phyloP scores from a whole-genome alignment of 352 stramenopile species.

The Pythium pyrilobum region DNA sequence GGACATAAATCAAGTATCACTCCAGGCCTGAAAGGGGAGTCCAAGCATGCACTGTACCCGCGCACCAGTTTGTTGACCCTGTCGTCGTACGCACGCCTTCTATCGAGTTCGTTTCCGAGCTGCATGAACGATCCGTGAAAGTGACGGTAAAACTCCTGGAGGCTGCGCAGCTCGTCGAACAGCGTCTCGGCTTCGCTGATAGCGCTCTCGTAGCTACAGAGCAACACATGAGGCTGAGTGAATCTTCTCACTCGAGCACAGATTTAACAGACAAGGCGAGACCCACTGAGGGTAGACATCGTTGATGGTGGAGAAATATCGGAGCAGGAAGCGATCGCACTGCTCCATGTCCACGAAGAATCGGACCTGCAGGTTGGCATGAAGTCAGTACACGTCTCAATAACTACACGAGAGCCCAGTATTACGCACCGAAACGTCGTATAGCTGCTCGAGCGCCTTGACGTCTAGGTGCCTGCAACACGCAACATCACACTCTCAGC shows the following conservation, averaged over 20 bases:
- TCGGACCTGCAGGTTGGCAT: slow-evolving; percentile 37
- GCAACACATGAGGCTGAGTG: background rate
- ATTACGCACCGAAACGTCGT: slow-evolving; percentile 34
- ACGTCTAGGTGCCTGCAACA: slow-evolving; percentile 22
- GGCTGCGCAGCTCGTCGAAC: slow-evolving; percentile 70
- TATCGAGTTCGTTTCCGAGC: slow-evolving; percentile 46
- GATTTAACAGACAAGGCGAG: background rate
- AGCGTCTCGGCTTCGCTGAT: slow-evolving; percentile 65
- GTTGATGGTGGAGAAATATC: slow-evolving; percentile 83
- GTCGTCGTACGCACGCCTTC: slow-evolving; percentile 47
- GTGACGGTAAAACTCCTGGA: slow-evolving; percentile 81
- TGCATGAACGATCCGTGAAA: slow-evolving; percentile 65
- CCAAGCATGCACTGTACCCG: too few relatives aligned
- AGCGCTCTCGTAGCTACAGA: slow-evolving; percentile 59
- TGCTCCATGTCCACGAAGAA: slow-evolving; percentile 89
- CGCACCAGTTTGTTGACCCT: slow-evolving; percentile 45
- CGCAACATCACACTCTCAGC: background rate
- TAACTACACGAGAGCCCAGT: background rate
- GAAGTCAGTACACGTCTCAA: background rate
- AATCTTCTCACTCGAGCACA: too few relatives aligned
- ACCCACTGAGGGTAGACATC: slow-evolving; percentile 73
- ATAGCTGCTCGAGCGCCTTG: slow-evolving; percentile 35
- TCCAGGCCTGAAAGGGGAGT: background rate
- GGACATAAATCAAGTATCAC: background rate
- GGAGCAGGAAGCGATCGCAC: slow-evolving; percentile 69